Evolutionary conservation across 116 monocot species (phyloP), one percentile per base, ranked within the genome.

Genomic region (Posidonia oceanica): DNA sequence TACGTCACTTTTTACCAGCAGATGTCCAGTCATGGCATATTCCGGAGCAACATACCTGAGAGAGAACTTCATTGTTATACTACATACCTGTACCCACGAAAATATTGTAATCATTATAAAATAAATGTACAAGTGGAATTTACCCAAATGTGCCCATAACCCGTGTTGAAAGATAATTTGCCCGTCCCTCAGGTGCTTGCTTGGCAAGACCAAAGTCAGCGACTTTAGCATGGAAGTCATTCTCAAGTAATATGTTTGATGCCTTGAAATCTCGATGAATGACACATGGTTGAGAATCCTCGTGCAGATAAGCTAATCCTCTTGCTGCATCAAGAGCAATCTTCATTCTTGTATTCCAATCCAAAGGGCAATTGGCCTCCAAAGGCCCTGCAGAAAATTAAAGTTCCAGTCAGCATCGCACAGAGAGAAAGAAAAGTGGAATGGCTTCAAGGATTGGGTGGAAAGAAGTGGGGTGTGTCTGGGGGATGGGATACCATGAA

Each of bases 111-210:
- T 29, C 29, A 29, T 29, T 29, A 29, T 29, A 29, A 29, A 29
- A 29, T 29, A 1, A 29, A 29, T 29, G 29, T 29, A 29, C 29
- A 1, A 29, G 14, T 14, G 10, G 42, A 10, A 76, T 23, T 73
- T 80, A 98, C 97, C 97, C 97, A 78, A 98, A 98, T 68, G 97
- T 98, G 74, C 97, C 97, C 97, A 98, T 98, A n/a, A 98, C 97
- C 63, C 97, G 93, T 39, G 97, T 98, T 0, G 97, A 98, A 59
- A 98, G 83, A 78, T 89, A 84, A 75, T 83, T 90, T 39, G 80
- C 72, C 14, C 79, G 84, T 21, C 90, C 97, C 85, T 98, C 97
- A 37, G 97, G 97, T 61, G 97, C 97, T 70, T 93, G 93, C 68
- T 98, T 98, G 22, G 97, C 97, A 54, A 98, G 82, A 72, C 97